Evolutionary conservation across 2,329 filamentous ascomycete species (phyloP).

Genomic region (Xylariaceae sp.): DNA sequence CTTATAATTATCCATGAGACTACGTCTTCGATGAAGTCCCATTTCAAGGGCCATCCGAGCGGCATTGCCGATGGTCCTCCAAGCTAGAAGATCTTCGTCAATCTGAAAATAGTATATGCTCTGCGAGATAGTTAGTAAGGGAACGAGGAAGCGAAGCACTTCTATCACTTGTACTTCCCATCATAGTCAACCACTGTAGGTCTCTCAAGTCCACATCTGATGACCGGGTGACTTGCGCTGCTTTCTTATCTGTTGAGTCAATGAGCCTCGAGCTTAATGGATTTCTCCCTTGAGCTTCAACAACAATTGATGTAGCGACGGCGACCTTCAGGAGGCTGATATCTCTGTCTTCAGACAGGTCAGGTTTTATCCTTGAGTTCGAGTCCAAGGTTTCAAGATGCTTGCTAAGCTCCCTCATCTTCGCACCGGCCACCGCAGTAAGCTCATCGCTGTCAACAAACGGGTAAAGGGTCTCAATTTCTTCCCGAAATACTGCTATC

Average conservation of each 20-base stretch:
- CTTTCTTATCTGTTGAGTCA: slow-evolving; percentile 14
- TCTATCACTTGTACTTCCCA: not conserved
- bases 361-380: not conserved
- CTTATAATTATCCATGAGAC: slow-evolving; percentile 13
- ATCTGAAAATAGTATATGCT: slow-evolving; percentile 5
- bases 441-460: slow-evolving; percentile 3
- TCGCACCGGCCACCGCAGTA: not conserved
- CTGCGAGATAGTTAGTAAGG: not conserved
- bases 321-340: slow-evolving; percentile 1
- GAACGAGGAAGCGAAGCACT: not conserved
- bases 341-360: not conserved
- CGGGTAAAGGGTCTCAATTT: slow-evolving; percentile 6
- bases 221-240: slow-evolving; percentile 11
- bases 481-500: not conserved
- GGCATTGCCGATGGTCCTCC: slow-evolving; percentile 12
- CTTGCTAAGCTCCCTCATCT: not conserved
- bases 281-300: slow-evolving; percentile 5
- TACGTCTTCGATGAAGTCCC: slow-evolving; percentile 16
- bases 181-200: slow-evolving; percentile 7
- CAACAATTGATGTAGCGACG: slow-evolving; percentile 2
- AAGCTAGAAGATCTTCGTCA: slow-evolving; percentile 9
- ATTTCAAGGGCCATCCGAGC: slow-evolving; percentile 16
- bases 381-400: not conserved
- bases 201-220: slow-evolving; percentile 10
- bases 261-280: slow-evolving; percentile 8